Evolutionary conservation across 2,329 filamentous ascomycete species (phyloP), one percentile per base, ranked within the genome.

Genomic region (Rhynchosporium secalis): DNA sequence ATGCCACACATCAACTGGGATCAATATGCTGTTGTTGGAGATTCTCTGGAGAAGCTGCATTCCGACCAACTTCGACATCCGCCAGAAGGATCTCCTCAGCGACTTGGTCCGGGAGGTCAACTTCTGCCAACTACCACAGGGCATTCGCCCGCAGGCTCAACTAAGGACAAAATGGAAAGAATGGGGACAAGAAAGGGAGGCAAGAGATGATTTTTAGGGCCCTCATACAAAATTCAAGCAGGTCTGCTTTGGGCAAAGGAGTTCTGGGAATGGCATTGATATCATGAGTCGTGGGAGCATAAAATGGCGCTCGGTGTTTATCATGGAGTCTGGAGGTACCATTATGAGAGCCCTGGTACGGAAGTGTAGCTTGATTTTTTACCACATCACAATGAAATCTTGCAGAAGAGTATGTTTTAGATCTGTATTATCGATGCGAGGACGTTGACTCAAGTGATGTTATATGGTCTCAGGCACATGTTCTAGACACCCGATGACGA

Each of bases 1-100:
- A 92, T 88, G 77, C 94, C 94, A 8, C 89, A 91, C 8, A 88
- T 98, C 72, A 96, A 97, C 78, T 98, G 94, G 94, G 86, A 87
- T 12, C 93, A 96, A 73, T 98, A 98, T 75, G 91, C 91, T 69
- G 82, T 97, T n/a, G 86, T 95, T 3, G 93, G 92, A 55, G 88
- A 91, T 63, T 86, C 91, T 1, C 80, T 97, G 41, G 92, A 97
- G 75, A 90, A 87, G 73, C 80, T 97, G 66, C 93, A 97, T 74
- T 83, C 86, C 56, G 90, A 96, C 72, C 92, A 97, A 76, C 78
- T 87, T 58, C 77, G 79, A 55, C 83, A 84, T 59, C 92, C 92
- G 1, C 78, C 76, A 8, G 79, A 82, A 46, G 85, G 85, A 1
- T 74, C 73, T 13, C 86, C 85, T 0, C 81, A 80, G 20, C 71